Evolutionary conservation across 164 flowering plant species (phyloP), one percentile per base, ranked within the genome.

Genomic region (Litsea cubeba): DNA sequence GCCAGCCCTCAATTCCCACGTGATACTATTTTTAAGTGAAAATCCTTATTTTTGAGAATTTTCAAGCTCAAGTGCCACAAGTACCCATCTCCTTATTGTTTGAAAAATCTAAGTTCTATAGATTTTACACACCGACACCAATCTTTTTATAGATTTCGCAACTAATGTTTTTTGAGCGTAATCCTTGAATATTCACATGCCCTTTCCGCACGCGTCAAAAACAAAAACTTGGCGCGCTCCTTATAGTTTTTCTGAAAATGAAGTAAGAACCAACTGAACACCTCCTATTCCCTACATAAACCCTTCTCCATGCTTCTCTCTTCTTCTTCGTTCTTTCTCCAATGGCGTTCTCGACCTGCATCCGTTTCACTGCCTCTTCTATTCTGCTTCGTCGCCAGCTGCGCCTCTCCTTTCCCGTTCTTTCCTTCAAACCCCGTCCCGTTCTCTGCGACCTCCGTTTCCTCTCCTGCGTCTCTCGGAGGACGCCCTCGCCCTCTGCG

Each of bases 381-480:
- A 35, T 77, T 40, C 11, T 74, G 17, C 73, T 79, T 20, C 69
- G 69, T 17, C 46, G 4, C 35, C 17, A 32, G 20, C 68, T 58
- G 40, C 73, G 73, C 5, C 32, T 71, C 30, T 64, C 78, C 60
- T 66, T 65, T 23, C 71, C 75, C 60, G 50, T 40, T 12, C 50
- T 46, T 22, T 22, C 12, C 74, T 70, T 78, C 3, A 70, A 66
- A 26, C 65, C 65, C 20, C 72, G 70, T 17, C 62, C n/a, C 50
- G 50, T 69, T 62, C 62, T 70, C 68, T 74, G 88, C 15, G 81
- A 79, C 57, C 84, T 81, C 72, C 90, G 89, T 15, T 84, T 84
- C 76, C 77, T 86, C 80, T 81, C 88, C 25, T 20, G 20, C 51
- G 18, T 65, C 20, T 49, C 82, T 73, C 67, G 79, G 15, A 70